Base-by-base conservation (phyloP, 805 yeast species). In the Teunomyces tritomae region DNA sequence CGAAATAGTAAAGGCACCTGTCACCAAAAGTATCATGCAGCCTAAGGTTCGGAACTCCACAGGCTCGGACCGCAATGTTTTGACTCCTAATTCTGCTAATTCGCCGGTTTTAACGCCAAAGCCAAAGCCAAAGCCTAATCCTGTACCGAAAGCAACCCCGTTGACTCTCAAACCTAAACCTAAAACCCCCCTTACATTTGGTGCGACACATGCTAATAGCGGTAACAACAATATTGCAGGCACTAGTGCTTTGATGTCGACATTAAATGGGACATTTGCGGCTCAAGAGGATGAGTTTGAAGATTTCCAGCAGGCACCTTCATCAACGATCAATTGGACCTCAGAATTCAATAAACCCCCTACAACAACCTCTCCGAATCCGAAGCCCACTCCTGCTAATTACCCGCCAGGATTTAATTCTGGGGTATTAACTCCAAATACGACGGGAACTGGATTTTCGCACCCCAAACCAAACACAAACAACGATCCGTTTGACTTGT, bases 371-470 rank as follows among this genome's bases (percentile, higher is more conserved):
- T 39, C 48, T 24, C 28, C 26, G 8, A 28, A 20, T 20, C 24
- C 34, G 14, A 14, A 16, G 7, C 14, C 28, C 28, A 17, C 8
- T 32, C 37, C 17, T 39, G 35, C 55, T 8, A 62, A 54, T 26
- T 60, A 54, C 33, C 73, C 73, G 1, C 73, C 73, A 0, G 73
- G 73, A 1, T 68, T 64, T 46, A 52, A 59, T 39, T 52, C 67
- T 5, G 49, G 53, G 30, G 59, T 64, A 8, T 54, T 67, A 39
- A 58, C 67, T 4, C 71, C 71, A 2, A 54, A 48, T 37, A 53
- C 56, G 35, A 48, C 52, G 13, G 44, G 48, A 39, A 29, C 44
- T 14, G 34, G 34, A 16, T 32, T 32, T 13, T 28, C 34, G 42
- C 26, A 37, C 28, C 28, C 26, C 24, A 11, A 26, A 16, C 16